Conservation (phyloP, 208 protist genomes). For the Sergeia podlipaevii region DNA sequence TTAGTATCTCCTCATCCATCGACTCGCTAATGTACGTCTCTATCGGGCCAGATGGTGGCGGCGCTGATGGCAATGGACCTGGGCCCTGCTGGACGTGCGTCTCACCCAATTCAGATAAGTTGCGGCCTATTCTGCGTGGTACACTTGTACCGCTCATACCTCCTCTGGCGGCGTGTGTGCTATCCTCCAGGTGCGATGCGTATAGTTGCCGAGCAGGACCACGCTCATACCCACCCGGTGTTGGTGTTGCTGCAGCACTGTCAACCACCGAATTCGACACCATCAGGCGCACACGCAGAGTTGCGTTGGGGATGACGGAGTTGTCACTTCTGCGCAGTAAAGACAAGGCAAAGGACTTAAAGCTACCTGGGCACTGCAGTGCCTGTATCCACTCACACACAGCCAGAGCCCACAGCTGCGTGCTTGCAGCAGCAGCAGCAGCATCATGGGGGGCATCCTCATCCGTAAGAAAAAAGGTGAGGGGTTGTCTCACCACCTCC, state of each 20-base stretch:
- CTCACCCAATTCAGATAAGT: too few species aligned
- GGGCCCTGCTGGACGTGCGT: too few species aligned
- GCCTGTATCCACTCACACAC: conserved; percentile 64
- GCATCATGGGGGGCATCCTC: conserved; percentile 31
- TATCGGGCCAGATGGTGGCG: neutral
- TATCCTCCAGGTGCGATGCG: too few species aligned
- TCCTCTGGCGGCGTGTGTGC: too few species aligned
- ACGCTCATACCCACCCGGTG: too few species aligned
- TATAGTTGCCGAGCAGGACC: too few species aligned
- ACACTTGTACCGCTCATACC: too few species aligned
- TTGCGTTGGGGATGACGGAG: conserved; percentile 35
- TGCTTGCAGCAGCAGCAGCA: neutral
- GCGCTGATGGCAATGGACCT: too few species aligned
- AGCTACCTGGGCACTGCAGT: conserved; percentile 35
- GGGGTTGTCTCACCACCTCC: conserved; percentile 55
- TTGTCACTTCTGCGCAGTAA: conserved; percentile 45
- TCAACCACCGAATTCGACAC: conserved; percentile 8
- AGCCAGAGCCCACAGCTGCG: conserved; percentile 67
- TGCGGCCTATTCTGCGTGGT: too few species aligned
- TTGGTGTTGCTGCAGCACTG: neutral
- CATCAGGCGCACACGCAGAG: conserved; percentile 51
- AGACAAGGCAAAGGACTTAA: conserved; percentile 41
- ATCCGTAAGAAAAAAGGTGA: conserved; percentile 78
- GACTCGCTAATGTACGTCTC: neutral
- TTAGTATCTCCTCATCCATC: conserved; percentile 3